Conservation (phyloP, 2,329 filamentous ascomycete species). For the Phoma sp. region DNA sequence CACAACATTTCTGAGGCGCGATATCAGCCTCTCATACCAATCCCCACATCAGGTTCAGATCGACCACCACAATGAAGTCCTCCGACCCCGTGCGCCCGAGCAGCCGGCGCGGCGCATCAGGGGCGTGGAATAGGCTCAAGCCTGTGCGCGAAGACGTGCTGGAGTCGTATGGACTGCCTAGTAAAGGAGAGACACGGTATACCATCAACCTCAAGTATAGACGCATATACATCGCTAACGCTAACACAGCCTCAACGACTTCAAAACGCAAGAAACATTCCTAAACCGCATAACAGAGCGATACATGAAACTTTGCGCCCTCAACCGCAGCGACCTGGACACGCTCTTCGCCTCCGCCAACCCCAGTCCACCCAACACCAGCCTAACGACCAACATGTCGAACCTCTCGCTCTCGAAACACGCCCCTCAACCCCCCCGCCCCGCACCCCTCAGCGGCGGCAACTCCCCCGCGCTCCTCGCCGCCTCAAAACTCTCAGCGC, state of each 20-base stretch:
- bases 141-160: conserved; percentile 77
- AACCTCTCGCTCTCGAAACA: conserved; percentile 28
- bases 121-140: conserved; percentile 62
- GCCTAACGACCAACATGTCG: conserved; percentile 18
- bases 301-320: conserved; percentile 88
- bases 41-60: too few relatives aligned
- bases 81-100: conserved; percentile 42
- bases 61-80: conserved; percentile 32
- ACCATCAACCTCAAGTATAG: conserved; percentile 6
- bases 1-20: background rate
- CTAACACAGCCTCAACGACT: conserved; percentile 58
- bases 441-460: conserved; percentile 9
- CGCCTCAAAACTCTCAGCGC: conserved; percentile 37
- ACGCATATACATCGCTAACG: background rate
- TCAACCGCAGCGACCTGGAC: conserved; percentile 74
- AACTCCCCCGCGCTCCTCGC: conserved; percentile 33
- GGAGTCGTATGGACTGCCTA: conserved; percentile 82
- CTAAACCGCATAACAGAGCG: conserved; percentile 86
- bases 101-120: conserved; percentile 47
- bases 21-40: background rate
- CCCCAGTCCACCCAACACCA: conserved; percentile 29
- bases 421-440: conserved; percentile 16
- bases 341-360: conserved; percentile 73
- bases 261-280: conserved; percentile 81
- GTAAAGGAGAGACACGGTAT: conserved; percentile 88